Evolutionary conservation across 2,329 filamentous ascomycete species (phyloP), one percentile per base, ranked within the genome.

Genomic region (Botrytis hyacinthi): DNA sequence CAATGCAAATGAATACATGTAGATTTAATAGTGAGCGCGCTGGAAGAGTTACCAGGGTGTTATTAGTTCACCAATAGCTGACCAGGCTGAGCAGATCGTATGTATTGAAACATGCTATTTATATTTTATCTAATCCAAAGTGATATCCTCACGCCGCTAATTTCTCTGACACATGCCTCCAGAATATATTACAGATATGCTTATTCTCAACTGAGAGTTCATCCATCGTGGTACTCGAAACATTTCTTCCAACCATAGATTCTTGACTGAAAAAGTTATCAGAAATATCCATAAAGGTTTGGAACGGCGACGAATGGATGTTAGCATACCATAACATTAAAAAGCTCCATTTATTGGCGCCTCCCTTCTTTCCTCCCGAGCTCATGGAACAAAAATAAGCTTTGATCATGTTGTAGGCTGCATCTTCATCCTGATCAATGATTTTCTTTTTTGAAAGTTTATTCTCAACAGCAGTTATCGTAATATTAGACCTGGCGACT

Each of bases 61-160:
- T 18, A 22, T 59, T 12, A 14, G 8, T 54, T 7, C 5, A 29
- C 7, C 12, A 8, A 29, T 18, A 54, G 6, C n/a, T 29, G n/a
- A 26, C 7, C 48, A 29, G 26, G n/a, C 16, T n/a, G 6, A 2
- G n/a, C 5, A 54, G 6, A 54, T 16, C 18, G 6, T 29, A 6
- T 29, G n/a, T 29, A 29, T 54, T 54, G 6, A 54, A 29, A 6
- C n/a, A 54, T 7, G 26, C 48, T 54, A 6, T 54, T n/a, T 54
- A n/a, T 3, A 54, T 18, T 29, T 29, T 3, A 16, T 54, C 51
- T 18, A 18, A 8, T n/a, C 0, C 14, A 6, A 5, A 1, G 6
- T n/a, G 14, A 54, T 29, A 18, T 29, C n/a, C 51, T 54, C n/a
- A 5, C 26, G 5, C n/a, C 26, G 51, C 48, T 51, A 51, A n/a